Base-by-base conservation (phyloP, 352 stramenopile species). In the Phytophthora capsici region DNA sequence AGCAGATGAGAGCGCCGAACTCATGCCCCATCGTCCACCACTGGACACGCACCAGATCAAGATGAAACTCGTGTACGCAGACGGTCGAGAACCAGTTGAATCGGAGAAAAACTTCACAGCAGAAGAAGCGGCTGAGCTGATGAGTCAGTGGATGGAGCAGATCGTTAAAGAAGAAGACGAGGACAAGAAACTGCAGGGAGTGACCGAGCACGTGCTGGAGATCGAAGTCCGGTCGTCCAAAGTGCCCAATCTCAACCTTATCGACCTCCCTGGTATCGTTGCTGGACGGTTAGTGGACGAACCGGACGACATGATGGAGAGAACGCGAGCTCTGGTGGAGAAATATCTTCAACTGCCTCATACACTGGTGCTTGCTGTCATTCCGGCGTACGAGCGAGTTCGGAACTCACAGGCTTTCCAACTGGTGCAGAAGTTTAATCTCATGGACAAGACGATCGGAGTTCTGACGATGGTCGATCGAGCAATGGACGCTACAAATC, bases 401-500 rank as follows among this genome's bases (percentile, higher is more conserved):
- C 63, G 73, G 12, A 77, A 82, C 57, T 77, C 66, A 4, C 75
- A 86, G 45, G 71, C 71, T 7, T 77, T 84, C n/a, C 70, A 82
- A 50, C 48, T 82, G 25, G 69, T 86, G 25, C 74, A 83, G 55
- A 56, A 77, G 45, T 73, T 63, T 19, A 51, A 63, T 0, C 66
- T 80, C 13, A 63, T 30, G 9, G 71, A 80, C 46, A 75, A 55
- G 6, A 84, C 73, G 22, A 66, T 79, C 14, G 68, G 71, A 12
- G 75, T 87, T n/a, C 34, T 87, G 14, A 80, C 78, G 4, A 81
- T 87, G 73, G 63, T 65, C 6, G 77, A 87, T 40, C 73, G 75
- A 16, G 66, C 66, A 1, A 28, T 50, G 6, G 71, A 75, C n/a
- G 20, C 46, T 8, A 57, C 63, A 1, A 63, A 75, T 40, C 70